Evolutionary conservation across 2,329 filamentous ascomycete genomes (phyloP).

Genomic region (Colletotrichum tanaceti): DNA sequence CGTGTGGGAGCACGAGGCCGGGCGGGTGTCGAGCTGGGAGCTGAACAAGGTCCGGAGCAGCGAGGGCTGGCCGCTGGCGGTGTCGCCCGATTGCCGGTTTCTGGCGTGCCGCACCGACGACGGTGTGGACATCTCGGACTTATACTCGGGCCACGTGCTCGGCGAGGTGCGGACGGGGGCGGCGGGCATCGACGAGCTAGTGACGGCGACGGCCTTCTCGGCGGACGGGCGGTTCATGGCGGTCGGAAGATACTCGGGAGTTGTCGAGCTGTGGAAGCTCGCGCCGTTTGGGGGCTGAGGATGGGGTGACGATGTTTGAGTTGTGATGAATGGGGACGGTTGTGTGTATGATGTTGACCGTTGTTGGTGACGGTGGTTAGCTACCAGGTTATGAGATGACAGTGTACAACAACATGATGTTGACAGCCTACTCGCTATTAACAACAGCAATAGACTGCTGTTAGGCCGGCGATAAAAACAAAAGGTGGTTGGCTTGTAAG

Average conservation of each 20-base stretch:
- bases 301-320: too few species aligned
- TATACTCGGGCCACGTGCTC: slow-evolving; percentile 49
- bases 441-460: too few species aligned
- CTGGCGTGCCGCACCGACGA: slow-evolving; percentile 55
- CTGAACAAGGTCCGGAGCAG: slow-evolving; percentile 48
- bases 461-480: too few species aligned
- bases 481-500: too few species aligned
- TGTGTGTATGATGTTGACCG: background rate
- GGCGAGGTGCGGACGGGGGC: slow-evolving; percentile 43
- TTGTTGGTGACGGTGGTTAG: too few species aligned
- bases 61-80: slow-evolving; percentile 56
- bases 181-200: slow-evolving; percentile 42
- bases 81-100: slow-evolving; percentile 54
- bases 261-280: slow-evolving; percentile 50
- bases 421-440: too few species aligned
- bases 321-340: too few species aligned
- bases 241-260: slow-evolving; percentile 51
- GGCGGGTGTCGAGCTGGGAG: slow-evolving; percentile 51
- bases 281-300: slow-evolving; percentile 15
- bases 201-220: slow-evolving; percentile 53
- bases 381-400: too few species aligned
- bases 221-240: slow-evolving; percentile 47
- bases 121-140: slow-evolving; percentile 56
- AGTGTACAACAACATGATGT: too few species aligned
- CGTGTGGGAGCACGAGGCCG: slow-evolving; percentile 51